Conservation (phyloP, 768 basidiomycete genomes). For the Floccularia luteovirens region DNA sequence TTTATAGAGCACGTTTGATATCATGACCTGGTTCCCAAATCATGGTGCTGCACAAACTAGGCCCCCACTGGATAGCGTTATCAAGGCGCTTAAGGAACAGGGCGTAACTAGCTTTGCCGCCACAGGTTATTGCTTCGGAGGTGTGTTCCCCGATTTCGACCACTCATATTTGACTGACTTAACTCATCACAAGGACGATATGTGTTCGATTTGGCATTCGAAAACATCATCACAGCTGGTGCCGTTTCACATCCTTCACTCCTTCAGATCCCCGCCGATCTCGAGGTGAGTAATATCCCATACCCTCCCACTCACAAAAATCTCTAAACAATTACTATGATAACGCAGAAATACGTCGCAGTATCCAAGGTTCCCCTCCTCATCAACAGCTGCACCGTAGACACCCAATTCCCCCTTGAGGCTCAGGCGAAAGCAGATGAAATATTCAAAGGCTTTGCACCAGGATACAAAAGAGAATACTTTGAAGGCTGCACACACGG, state of each 20-base stretch:
- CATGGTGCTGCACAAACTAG: slow-evolving; percentile 35
- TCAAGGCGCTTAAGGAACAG: slow-evolving; percentile 45
- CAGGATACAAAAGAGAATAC: slow-evolving; percentile 42
- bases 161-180: neutral
- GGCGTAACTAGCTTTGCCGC: slow-evolving; percentile 55
- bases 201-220: slow-evolving; percentile 56
- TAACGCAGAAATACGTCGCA: slow-evolving; percentile 35
- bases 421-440: slow-evolving; percentile 36
- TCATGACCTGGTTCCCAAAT: slow-evolving; percentile 31
- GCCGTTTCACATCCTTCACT: slow-evolving; percentile 57
- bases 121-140: slow-evolving; percentile 68
- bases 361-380: slow-evolving; percentile 48
- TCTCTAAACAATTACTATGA: neutral
- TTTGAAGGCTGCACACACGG: slow-evolving; percentile 45
- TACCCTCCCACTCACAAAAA: neutral
- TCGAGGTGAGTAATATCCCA: slow-evolving; percentile 38
- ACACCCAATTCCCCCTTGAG: slow-evolving; percentile 42
- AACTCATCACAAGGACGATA: slow-evolving; percentile 33
- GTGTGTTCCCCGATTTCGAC: slow-evolving; percentile 17
- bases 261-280: slow-evolving; percentile 50
- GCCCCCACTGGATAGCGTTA: slow-evolving; percentile 46
- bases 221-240: slow-evolving; percentile 37
- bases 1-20: slow-evolving; percentile 24
- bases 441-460: slow-evolving; percentile 38
- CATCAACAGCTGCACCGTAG: slow-evolving; percentile 57